Evolutionary conservation across 73 alveolate species (phyloP).

Genomic region (Paramecium tetraurelia): DNA sequence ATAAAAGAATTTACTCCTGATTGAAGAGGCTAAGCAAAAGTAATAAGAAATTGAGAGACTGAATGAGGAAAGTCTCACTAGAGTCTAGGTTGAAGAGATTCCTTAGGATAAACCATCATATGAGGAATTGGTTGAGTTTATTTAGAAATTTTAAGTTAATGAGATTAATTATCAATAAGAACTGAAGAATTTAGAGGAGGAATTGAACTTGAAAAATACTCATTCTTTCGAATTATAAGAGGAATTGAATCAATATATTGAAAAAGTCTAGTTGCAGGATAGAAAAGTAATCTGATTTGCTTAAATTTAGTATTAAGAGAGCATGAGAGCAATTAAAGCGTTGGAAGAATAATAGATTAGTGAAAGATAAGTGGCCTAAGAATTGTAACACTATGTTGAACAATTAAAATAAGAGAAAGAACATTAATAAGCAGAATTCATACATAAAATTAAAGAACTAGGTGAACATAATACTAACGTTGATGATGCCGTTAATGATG

Average conservation of each 20-base stretch:
- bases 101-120: neutral
- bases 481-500: slow-evolving; percentile 5
- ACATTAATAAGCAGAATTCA: neutral
- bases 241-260: neutral
- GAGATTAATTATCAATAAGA: neutral
- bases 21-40: neutral
- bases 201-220: neutral
- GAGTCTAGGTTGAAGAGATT: neutral
- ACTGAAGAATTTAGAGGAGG: neutral
- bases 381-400: neutral
- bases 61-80: neutral
- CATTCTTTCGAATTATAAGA: neutral
- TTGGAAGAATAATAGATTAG: neutral
- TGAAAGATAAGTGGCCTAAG: neutral
- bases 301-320: neutral
- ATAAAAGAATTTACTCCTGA: neutral
- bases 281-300: neutral
- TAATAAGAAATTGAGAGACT: neutral
- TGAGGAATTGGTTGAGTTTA: neutral
- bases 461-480: neutral
- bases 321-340: neutral
- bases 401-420: slow-evolving; percentile 18
- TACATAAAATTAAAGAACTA: neutral
- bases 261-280: neutral
- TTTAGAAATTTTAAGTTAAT: neutral